phyloP scores from a whole-genome alignment of 2,329 filamentous ascomycete genomes.

The Epichloe bromicola region DNA sequence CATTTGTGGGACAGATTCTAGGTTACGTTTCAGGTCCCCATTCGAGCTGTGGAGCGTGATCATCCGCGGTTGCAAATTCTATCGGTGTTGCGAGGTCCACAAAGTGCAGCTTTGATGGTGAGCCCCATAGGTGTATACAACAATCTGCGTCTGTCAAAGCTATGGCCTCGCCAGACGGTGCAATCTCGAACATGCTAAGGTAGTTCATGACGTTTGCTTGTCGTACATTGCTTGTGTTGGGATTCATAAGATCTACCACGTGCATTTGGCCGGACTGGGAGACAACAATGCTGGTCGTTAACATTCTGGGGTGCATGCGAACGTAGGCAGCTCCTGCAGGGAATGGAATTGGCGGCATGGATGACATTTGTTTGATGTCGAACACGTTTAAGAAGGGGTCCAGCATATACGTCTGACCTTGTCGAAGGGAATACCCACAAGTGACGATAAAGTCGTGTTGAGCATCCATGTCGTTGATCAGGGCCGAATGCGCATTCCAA shows the following conservation, averaged over 20 bases:
- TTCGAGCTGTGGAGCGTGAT: slow-evolving; percentile 46
- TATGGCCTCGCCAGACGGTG: slow-evolving; percentile 75
- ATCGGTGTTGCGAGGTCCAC: slow-evolving; percentile 67
- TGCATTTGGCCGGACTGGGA: slow-evolving; percentile 90
- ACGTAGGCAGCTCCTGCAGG: slow-evolving; percentile 89
- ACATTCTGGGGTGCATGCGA: slow-evolving; percentile 90
- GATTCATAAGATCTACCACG: slow-evolving; percentile 89
- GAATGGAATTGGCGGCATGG: slow-evolving; percentile 81
- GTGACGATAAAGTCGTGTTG: slow-evolving; percentile 92
- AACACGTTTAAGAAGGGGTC: slow-evolving; percentile 94
- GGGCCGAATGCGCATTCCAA: slow-evolving; percentile 81
- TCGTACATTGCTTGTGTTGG: slow-evolving; percentile 72
- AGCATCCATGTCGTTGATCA: slow-evolving; percentile 94
- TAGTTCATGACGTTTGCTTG: slow-evolving; percentile 68
- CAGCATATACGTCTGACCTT: slow-evolving; percentile 59
- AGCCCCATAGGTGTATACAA: slow-evolving; percentile 77
- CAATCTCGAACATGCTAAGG: slow-evolving; percentile 71
- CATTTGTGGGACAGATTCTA: background rate
- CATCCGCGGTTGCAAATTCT: slow-evolving; percentile 59
- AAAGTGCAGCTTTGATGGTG: slow-evolving; percentile 73
- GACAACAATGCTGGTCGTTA: slow-evolving; percentile 86
- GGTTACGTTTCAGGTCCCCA: slow-evolving; percentile 59
- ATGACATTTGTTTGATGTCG: slow-evolving; percentile 79
- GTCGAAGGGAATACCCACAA: slow-evolving; percentile 81
- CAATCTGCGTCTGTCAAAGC: slow-evolving; percentile 69